Evolutionary conservation across 108 stramenopile genomes (phyloP).

Genomic region (Seminavis robusta): DNA sequence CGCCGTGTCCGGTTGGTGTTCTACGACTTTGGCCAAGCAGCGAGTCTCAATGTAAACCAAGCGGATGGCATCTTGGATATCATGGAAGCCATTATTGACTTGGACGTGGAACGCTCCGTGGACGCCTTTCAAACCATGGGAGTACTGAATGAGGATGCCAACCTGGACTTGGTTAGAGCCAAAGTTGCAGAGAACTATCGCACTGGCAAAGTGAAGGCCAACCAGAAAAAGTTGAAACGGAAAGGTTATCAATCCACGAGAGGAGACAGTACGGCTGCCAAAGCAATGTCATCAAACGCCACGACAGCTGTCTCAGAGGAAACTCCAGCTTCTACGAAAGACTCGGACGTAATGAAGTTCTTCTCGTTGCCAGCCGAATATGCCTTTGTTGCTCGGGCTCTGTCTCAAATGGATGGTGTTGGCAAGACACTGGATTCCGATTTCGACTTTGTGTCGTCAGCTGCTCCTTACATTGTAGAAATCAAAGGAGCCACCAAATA

Average conservation of each 20-base stretch:
- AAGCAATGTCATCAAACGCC: neutral
- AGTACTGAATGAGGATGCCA: slow-evolving; percentile 68
- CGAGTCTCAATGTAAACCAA: slow-evolving; percentile 56
- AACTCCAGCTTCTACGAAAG: slow-evolving; percentile 20
- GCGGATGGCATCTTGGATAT: slow-evolving; percentile 76
- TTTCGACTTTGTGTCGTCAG: slow-evolving; percentile 80
- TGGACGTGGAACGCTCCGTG: slow-evolving; percentile 68
- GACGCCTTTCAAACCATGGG: slow-evolving; percentile 77
- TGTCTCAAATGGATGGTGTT: slow-evolving; percentile 85
- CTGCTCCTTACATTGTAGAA: slow-evolving; percentile 79
- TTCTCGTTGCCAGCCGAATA: slow-evolving; percentile 83
- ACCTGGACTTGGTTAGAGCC: slow-evolving; percentile 57
- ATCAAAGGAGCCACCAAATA: slow-evolving; percentile 73
- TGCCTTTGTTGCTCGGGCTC: slow-evolving; percentile 82
- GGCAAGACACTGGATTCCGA: slow-evolving; percentile 75
- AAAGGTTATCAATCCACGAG: slow-evolving; percentile 37
- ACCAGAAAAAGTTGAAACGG: slow-evolving; percentile 31
- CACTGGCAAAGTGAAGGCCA: slow-evolving; percentile 67
- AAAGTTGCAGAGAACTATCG: slow-evolving; percentile 79
- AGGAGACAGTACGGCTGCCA: slow-evolving; percentile 22
- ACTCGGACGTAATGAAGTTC: slow-evolving; percentile 75
- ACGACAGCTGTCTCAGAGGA: neutral
- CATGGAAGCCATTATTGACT: slow-evolving; percentile 81
- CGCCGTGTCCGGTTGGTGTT: slow-evolving; percentile 59
- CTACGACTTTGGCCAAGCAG: slow-evolving; percentile 89